Conservation (phyloP, 345 rosid genomes). For the Mangifera indica region DNA sequence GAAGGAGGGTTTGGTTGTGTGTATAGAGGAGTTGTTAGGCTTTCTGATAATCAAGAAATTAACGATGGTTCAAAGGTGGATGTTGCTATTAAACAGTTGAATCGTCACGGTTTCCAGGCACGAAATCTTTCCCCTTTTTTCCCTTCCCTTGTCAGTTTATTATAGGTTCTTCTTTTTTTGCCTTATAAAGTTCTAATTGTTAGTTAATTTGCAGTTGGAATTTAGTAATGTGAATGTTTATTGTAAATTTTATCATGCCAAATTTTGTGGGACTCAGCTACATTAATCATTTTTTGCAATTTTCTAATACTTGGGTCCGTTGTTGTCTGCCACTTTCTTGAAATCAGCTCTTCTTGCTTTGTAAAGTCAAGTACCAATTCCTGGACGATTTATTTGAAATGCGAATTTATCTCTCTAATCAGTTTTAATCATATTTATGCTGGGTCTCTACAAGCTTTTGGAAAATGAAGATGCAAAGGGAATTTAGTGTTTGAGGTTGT, state of each 20-base stretch:
- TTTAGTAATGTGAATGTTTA: not conserved
- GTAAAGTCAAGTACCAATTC: not conserved
- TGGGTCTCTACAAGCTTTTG: not conserved
- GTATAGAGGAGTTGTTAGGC: slow-evolving; percentile 62
- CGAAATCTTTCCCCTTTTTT: slow-evolving; percentile 21
- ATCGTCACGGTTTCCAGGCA: slow-evolving; percentile 99
- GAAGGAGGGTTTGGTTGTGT: slow-evolving; percentile 99
- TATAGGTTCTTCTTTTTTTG: not conserved
- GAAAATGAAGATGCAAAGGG: not conserved
- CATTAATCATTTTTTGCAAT: not conserved
- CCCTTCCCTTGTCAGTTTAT: slow-evolving; percentile 1
- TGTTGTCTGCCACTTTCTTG: slow-evolving; percentile 1
- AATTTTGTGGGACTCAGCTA: not conserved
- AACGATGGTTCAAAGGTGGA: slow-evolving; percentile 49
- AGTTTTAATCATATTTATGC: not conserved
- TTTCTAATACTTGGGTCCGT: slow-evolving; percentile 8
- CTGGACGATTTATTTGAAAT: not conserved
- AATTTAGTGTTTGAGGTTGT: not conserved
- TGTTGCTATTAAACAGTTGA: slow-evolving; percentile 87
- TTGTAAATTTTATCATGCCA: not conserved
- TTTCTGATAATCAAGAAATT: slow-evolving; percentile 23
- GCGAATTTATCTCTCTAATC: not conserved
- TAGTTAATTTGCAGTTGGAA: too few species aligned
- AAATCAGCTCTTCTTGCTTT: not conserved
- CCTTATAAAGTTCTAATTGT: not conserved